Conservation (phyloP, 1,139 yeast genomes). For the Candida sanyaensis region DNA sequence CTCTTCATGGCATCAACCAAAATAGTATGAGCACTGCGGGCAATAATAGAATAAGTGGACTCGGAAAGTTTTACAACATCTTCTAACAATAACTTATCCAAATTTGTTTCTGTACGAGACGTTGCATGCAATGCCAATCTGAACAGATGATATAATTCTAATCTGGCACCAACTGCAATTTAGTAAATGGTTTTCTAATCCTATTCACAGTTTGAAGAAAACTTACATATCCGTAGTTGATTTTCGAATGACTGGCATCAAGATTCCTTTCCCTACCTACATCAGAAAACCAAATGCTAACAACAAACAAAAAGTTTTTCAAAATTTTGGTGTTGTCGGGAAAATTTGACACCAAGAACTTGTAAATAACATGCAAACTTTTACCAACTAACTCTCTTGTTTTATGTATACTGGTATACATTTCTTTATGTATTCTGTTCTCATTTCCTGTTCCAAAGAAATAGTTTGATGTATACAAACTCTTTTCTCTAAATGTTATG, state of each 20-base stretch:
- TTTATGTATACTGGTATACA: slow-evolving; percentile 63
- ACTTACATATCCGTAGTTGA: slow-evolving; percentile 37
- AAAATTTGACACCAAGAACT: slow-evolving; percentile 49
- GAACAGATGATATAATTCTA: slow-evolving; percentile 77
- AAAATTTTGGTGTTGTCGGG: slow-evolving; percentile 72
- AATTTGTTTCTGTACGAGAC: slow-evolving; percentile 65
- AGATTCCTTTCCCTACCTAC: slow-evolving; percentile 75
- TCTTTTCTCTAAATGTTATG: slow-evolving; percentile 59
- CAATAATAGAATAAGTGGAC: slow-evolving; percentile 70
- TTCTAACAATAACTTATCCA: slow-evolving; percentile 64
- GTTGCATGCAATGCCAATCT: slow-evolving; percentile 77
- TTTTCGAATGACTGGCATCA: slow-evolving; percentile 50
- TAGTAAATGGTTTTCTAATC: slow-evolving; percentile 71
- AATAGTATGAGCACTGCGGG: slow-evolving; percentile 70
- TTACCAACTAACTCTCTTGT: slow-evolving; percentile 65
- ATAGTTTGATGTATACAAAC: slow-evolving; percentile 59
- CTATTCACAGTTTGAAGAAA: slow-evolving; percentile 44
- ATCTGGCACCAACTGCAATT: slow-evolving; percentile 71
- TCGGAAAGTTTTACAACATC: slow-evolving; percentile 72
- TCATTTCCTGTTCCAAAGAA: slow-evolving; percentile 55
- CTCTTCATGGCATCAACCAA: slow-evolving; percentile 73
- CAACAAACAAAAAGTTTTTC: slow-evolving; percentile 63
- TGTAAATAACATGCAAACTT: slow-evolving; percentile 61
- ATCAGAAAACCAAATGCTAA: slow-evolving; percentile 82
- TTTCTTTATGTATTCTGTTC: slow-evolving; percentile 48